Base-by-base conservation (phyloP, 352 stramenopile genomes). In the Globisporangium emineosum region DNA sequence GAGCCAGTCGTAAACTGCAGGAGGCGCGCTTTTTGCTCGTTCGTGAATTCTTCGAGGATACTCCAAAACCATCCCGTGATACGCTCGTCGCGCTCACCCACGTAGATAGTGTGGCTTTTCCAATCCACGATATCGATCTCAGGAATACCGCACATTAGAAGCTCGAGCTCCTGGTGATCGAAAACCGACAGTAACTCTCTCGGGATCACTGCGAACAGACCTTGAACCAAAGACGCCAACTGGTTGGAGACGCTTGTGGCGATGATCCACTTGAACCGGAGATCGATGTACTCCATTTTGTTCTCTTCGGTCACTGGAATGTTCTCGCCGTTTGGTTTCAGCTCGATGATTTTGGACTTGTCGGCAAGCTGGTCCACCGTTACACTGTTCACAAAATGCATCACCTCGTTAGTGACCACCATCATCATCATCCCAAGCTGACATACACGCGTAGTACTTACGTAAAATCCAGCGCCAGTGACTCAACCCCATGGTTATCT, bases 41-140 rank as follows among this genome's bases (percentile, higher is more conserved):
- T 91, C 3, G 87, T 88, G 35, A 99, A 94, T 56, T 88, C 85
- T 52, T 92, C 86, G 42, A 99, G 81, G 49, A 98, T 96, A 64
- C 97, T 97, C 97, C 97, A 99, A 71, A 99, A 99, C 97, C 96
- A 99, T 32, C 81, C 72, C 55, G 98, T 98, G 64, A 98, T 88
- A 70, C 96, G 89, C 27, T 92, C 79, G 57, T 93, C 85, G 45
- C 77, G 77, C 63, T 91, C 81, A 43, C 84, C 87, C 49, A 93
- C 83, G 82, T 98, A 98, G 75, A 98, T 97, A 59, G 97, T 99
- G 73, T 99, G 96, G 61, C 90, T 89, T 69, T 98, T 97, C 78
- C 98, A 93, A 75, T 99, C 96, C 47, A 91, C 69, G 55, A 98
- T 86, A 72, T 99, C 96, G 62, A 99, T 98, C 57, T 99, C 93